Percentiles rank a stretch among this genome's conserved stretches.
Evolutionary conservation across 1,284 basidiomycete genomes (phyloP).

Genomic region (Boletus hoseneyae): DNA sequence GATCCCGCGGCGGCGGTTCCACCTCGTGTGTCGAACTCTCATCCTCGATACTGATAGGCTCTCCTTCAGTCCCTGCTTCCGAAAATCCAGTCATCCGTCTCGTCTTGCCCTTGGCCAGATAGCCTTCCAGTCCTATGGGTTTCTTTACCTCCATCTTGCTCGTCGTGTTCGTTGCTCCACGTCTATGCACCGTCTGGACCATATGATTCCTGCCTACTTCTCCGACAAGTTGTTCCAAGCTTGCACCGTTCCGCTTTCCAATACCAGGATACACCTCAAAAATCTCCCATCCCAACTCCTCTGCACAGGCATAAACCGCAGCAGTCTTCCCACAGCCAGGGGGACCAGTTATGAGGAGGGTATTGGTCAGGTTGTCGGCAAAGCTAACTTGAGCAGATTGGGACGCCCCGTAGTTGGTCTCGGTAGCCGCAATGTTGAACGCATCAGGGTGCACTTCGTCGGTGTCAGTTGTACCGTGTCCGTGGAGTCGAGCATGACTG

Average conservation of each 20-base stretch:
- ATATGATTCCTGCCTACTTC: conserved; percentile 93
- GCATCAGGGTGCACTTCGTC: conserved; percentile 21
- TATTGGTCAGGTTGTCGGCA: conserved; percentile 66
- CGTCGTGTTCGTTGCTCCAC: conserved; percentile 12
- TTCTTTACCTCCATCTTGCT: conserved; percentile 6
- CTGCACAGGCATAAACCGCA: conserved; percentile 88
- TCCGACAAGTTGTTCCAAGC: conserved; percentile 80
- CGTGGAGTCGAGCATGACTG: conserved; percentile 18
- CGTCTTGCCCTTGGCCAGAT: conserved; percentile 15
- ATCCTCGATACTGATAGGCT: conserved; percentile 23
- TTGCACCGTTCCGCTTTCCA: conserved; percentile 78
- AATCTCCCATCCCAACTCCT: conserved; percentile 92
- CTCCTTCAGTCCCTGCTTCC: conserved; percentile 15
- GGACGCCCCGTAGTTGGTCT: conserved; percentile 9
- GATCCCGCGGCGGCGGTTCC: conserved; percentile 1
- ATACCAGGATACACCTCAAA: conserved; percentile 98
- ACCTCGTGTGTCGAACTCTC: conserved; percentile 6
- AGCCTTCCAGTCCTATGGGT: conserved; percentile 11
- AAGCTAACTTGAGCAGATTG: conserved; percentile 28
- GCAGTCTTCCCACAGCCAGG: conserved; percentile 90
- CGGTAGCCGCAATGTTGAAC: conserved; percentile 13
- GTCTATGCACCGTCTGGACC: conserved; percentile 39
- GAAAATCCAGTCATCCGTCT: background rate
- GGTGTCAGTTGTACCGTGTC: conserved; percentile 1
- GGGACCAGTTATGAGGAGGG: conserved; percentile 82